Percentiles rank a stretch among this genome's conserved stretches.
Conservation (phyloP, 192 early-diverging fungal genomes). For the Podila epicladia region DNA sequence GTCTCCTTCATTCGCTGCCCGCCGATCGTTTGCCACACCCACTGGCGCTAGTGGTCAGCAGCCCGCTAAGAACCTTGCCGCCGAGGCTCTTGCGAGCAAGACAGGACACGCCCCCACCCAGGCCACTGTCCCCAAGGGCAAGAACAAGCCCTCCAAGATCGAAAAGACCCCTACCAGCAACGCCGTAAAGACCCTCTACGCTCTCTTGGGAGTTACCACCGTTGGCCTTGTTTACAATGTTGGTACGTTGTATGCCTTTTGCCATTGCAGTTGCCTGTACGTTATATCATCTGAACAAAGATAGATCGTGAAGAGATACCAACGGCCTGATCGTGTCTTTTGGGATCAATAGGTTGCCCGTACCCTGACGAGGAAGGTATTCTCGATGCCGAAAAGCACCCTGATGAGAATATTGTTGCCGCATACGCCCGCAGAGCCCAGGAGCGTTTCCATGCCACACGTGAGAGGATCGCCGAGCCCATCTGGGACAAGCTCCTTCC, state of each 20-base stretch:
- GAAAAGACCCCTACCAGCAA: slow-evolving; percentile 50
- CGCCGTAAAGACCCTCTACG: slow-evolving; percentile 49
- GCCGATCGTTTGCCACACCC: slow-evolving; percentile 37
- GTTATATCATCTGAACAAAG: not conserved
- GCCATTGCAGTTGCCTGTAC: too few species aligned
- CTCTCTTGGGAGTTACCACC: slow-evolving; percentile 32
- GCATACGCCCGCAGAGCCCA: slow-evolving; percentile 22
- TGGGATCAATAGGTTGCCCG: slow-evolving; percentile 8
- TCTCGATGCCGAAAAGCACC: slow-evolving; percentile 29
- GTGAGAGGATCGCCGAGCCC: slow-evolving; percentile 66
- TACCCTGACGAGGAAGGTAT: slow-evolving; percentile 41
- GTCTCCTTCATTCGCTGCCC: slow-evolving; percentile 26
- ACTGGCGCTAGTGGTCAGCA: slow-evolving; percentile 13
- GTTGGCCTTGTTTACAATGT: slow-evolving; percentile 55
- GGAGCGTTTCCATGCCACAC: slow-evolving; percentile 24
- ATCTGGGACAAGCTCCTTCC: slow-evolving; percentile 92
- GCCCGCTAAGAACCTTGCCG: slow-evolving; percentile 47
- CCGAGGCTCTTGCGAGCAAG: slow-evolving; percentile 56
- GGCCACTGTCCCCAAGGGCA: slow-evolving; percentile 59
- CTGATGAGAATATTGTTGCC: slow-evolving; percentile 16
- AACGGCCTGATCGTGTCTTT: too few species aligned
- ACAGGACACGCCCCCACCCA: slow-evolving; percentile 36
- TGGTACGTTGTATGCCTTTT: slow-evolving; percentile 35
- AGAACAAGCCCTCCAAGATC: slow-evolving; percentile 62
- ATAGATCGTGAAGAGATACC: not conserved